phyloP scores from a whole-genome alignment of 2,329 filamentous ascomycete genomes.

The Cryphonectria naterciae region DNA sequence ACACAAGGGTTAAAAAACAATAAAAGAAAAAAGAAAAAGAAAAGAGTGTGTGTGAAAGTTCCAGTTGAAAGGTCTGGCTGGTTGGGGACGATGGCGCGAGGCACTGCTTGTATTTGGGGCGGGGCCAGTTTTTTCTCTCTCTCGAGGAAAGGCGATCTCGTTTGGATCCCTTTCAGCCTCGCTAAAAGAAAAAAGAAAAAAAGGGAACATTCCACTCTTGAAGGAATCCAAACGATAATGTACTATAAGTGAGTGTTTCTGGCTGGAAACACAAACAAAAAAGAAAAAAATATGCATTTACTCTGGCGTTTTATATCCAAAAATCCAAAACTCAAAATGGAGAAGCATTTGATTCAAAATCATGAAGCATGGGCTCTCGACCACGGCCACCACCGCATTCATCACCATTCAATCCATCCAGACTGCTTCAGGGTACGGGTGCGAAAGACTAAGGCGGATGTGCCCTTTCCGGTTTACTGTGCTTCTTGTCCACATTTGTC shows the following conservation, averaged over 20 bases:
- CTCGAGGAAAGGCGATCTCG: background rate
- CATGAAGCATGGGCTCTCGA: background rate
- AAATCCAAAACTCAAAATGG: background rate
- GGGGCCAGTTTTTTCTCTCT: no score
- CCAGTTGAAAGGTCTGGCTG: background rate
- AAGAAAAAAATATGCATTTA: background rate
- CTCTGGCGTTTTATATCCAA: slow-evolving; percentile 12
- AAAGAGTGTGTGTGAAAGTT: background rate
- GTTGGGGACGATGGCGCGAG: background rate
- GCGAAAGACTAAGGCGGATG: no score
- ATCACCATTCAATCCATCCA: background rate
- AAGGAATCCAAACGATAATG: slow-evolving; percentile 19
- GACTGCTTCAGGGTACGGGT: background rate
- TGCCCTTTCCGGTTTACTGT: no score
- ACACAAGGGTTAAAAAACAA: background rate
- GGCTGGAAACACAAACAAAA: background rate
- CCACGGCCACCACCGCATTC: background rate
- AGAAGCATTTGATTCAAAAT: background rate
- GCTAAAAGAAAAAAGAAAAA: background rate
- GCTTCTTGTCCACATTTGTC: background rate
- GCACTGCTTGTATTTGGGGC: background rate
- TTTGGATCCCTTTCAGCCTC: background rate
- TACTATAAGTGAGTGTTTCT: slow-evolving; percentile 16
- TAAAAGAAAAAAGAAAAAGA: background rate
- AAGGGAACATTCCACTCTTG: slow-evolving; percentile 17